phyloP scores from a whole-genome alignment of 495 filamentous ascomycete genomes.

The Chaetomium tenue region DNA sequence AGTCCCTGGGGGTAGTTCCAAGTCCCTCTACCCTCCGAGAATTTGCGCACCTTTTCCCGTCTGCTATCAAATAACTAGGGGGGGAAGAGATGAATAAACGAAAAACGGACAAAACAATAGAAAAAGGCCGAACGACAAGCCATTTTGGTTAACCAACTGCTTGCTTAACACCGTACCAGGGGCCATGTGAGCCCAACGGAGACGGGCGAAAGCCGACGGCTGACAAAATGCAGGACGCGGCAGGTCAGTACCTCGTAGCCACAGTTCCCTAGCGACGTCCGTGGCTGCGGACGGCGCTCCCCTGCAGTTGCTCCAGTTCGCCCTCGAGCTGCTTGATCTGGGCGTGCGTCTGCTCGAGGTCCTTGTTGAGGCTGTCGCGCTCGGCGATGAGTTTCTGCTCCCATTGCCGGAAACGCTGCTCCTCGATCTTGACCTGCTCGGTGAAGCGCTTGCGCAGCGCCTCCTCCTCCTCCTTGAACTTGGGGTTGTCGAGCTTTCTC shows the following conservation, averaged over 20 bases:
- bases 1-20: constrained; percentile 8
- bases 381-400: constrained; percentile 99
- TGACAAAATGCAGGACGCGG: neutral
- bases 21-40: constrained; percentile 1
- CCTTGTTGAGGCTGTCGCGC: constrained; percentile 98
- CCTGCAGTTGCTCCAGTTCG: constrained; percentile 92
- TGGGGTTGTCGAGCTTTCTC: constrained; percentile 97
- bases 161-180: neutral
- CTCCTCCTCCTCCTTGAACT: constrained; percentile 99
- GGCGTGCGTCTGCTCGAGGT: constrained; percentile 94
- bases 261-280: constrained; percentile 75
- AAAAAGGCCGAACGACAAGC: neutral
- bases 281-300: constrained; percentile 86
- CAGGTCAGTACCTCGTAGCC: neutral
- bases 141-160: neutral
- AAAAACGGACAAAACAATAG: constrained; percentile 1
- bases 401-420: constrained; percentile 97
- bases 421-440: constrained; percentile 99
- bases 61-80: constrained; percentile 12
- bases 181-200: neutral
- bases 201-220: neutral
- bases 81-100: neutral
- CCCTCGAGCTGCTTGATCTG: constrained; percentile 93
- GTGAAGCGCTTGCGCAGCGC: constrained; percentile 97
- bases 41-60: constrained; percentile 16